A percentile compares a stretch with the other conserved stretches of the same genome.
Conservation (phyloP, 805 yeast species). For the Saturnispora quitensis region DNA sequence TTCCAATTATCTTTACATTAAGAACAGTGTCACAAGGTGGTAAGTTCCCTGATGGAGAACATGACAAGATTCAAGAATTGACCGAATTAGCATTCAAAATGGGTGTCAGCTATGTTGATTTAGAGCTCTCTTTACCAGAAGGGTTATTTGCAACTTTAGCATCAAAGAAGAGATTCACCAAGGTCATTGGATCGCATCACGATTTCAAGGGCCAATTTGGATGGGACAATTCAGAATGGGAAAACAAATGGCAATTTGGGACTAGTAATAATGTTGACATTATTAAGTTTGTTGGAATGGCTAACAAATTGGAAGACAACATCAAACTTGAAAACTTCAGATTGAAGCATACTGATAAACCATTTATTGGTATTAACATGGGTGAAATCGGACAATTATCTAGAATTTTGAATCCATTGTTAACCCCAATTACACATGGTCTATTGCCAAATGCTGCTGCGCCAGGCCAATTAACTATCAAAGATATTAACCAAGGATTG, state of each 20-base stretch:
- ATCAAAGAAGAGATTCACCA: constrained; percentile 48
- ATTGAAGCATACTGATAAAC: constrained; percentile 40
- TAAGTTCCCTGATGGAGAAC: constrained; percentile 52
- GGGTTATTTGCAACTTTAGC: constrained; percentile 43
- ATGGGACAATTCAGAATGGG: constrained; percentile 73
- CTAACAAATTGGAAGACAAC: constrained; percentile 58
- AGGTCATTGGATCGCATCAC: constrained; percentile 76
- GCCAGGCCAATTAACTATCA: constrained; percentile 66
- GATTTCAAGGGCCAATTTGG: constrained; percentile 53
- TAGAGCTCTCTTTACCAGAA: constrained; percentile 64
- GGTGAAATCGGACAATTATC: constrained; percentile 69
- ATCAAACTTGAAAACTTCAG: constrained; percentile 64
- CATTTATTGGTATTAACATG: constrained; percentile 80
- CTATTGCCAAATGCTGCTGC: constrained; percentile 64
- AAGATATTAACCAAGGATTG: constrained; percentile 51
- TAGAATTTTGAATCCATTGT: constrained; percentile 59
- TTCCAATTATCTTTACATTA: constrained; percentile 77
- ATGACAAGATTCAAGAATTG: constrained; percentile 39
- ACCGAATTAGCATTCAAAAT: constrained; percentile 56
- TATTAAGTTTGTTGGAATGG: constrained; percentile 77
- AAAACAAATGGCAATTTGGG: constrained; percentile 60
- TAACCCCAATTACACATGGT: constrained; percentile 81
- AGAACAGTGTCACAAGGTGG: constrained; percentile 82
- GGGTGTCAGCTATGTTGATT: constrained; percentile 74
- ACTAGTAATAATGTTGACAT: constrained; percentile 56